Base-by-base conservation (phyloP, 805 yeast species). In the Candida vaughaniae region DNA sequence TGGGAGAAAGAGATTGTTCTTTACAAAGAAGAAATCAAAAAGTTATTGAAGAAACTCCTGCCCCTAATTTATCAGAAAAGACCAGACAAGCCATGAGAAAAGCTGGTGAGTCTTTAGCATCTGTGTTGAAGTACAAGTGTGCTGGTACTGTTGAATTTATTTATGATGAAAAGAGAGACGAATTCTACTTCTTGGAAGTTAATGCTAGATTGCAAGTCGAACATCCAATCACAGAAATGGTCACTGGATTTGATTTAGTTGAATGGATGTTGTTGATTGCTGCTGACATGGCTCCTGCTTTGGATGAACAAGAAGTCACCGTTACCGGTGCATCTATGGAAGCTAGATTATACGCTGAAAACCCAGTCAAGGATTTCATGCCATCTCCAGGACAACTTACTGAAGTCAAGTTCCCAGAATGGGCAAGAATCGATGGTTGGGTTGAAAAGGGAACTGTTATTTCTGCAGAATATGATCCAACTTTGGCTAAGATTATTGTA, bases 81-180 rank as follows among this genome's bases (percentile, higher is more conserved):
- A 89, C 96, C 2, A 76, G 96, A 53, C 61, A 61, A 29, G 73
- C 69, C 35, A 80, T 91, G 84, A 79, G 90, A 63, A 68, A 70
- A 35, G 91, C 96, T 29, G 87, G 96, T 29, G 95, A 86, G 60
- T 82, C 80, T 36, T 70, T 91, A 45, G 96, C 83, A 31, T 66
- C 89, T 2, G 67, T 83, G 17, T 79, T 93, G 82, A 82, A 86
- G 51, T 91, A 93, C 68, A 89, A 87, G 64, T 81, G 96, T 65
- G 99, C 98, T 27, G 99, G 98, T 61, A 91, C 99, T 5, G 95
- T 93, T 51, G 99, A 91, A 65, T 91, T 82, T 59, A 90, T 91
- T 52, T 91, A 86, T 56, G 98, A 93, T 57, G 83, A 84, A 53
- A 72, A 62, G 38, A 71, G 95, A 50, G 91, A 90, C 57, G 93